These are phyloP conservation scores for Flaveria bidentis DNA, from an alignment of 129 eudicot genomes.

Conservation along the genomic window DNA sequence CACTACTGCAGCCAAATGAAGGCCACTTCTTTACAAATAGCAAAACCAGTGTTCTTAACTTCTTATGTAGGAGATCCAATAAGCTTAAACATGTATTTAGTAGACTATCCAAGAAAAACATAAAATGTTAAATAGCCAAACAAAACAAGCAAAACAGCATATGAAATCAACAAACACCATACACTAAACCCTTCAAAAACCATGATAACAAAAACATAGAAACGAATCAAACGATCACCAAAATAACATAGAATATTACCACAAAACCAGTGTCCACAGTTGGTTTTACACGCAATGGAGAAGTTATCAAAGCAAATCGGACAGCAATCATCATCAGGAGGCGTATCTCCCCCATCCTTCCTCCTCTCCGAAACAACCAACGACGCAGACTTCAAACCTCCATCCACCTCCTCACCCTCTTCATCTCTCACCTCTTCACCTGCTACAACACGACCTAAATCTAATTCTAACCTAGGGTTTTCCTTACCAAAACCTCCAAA, in stretches of 20 bases:
- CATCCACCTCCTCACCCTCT: conserved; percentile 18
- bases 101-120: neutral
- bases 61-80: neutral
- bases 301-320: conserved; percentile 58
- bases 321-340: conserved; percentile 64
- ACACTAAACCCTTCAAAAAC: conserved; percentile 26
- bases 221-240: no score
- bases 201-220: neutral
- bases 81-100: neutral
- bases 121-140: neutral
- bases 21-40: neutral
- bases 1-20: neutral
- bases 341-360: conserved; percentile 40
- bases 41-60: conserved; percentile 1
- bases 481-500: conserved; percentile 20
- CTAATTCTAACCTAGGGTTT: conserved; percentile 30
- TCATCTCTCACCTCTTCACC: neutral
- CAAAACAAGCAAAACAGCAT: neutral
- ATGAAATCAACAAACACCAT: conserved; percentile 3
- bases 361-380: conserved; percentile 31
- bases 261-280: conserved; percentile 73
- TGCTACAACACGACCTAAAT: conserved; percentile 5
- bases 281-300: conserved; percentile 43
- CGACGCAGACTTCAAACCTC: conserved; percentile 18
- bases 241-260: conserved; percentile 20